Conservation (phyloP, 2,329 filamentous ascomycete genomes). For the Trichoderma arundinaceum region DNA sequence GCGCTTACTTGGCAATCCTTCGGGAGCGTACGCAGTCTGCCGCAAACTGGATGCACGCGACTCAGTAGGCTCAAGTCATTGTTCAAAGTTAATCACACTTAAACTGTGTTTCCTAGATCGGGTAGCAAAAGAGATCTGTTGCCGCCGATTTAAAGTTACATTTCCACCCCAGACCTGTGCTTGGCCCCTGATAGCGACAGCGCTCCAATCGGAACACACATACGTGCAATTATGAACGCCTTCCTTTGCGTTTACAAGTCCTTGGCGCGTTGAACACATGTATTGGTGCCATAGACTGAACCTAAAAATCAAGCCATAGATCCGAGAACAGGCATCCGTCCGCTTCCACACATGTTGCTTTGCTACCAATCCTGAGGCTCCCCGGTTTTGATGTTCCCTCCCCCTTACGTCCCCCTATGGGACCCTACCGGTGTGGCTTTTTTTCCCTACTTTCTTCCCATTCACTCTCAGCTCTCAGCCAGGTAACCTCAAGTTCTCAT, state of each 20-base stretch:
- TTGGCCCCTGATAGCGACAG: background rate
- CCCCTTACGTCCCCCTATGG: conserved; percentile 21
- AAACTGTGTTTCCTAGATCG: conserved; percentile 8
- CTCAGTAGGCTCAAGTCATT: background rate
- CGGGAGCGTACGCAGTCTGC: background rate
- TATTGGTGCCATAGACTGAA: background rate
- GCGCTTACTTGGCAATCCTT: conserved; percentile 13
- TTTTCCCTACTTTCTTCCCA: background rate
- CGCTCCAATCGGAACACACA: background rate
- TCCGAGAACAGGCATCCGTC: background rate
- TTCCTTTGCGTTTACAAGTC: background rate
- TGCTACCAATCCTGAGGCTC: background rate
- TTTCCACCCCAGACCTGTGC: background rate
- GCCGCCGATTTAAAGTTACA: background rate
- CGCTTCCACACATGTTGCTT: background rate
- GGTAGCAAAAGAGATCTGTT: background rate
- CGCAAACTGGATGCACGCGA: background rate
- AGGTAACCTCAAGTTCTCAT: background rate
- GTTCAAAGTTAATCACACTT: background rate
- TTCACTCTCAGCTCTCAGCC: conserved; percentile 10
- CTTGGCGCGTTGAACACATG: background rate
- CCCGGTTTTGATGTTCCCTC: conserved; percentile 8
- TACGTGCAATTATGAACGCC: background rate
- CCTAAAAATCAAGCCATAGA: background rate
- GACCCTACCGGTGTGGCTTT: conserved; percentile 21